Conservation (phyloP, 768 basidiomycete species). For the Russula griseocarnosa region DNA sequence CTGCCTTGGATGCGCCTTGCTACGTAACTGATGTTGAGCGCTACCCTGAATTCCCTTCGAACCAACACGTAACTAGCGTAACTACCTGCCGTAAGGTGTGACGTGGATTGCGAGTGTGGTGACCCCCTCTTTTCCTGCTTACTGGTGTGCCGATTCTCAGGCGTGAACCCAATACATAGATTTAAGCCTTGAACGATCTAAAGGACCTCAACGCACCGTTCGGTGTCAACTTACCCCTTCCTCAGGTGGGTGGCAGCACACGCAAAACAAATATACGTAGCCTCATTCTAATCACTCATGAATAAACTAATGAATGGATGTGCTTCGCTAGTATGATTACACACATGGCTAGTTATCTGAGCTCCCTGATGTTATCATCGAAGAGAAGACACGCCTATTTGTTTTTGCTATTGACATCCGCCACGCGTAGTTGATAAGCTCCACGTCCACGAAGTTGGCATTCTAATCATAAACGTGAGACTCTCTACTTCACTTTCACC, state of each 20-base stretch:
- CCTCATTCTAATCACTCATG: background rate
- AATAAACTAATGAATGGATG: background rate
- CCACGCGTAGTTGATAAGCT: constrained; percentile 77
- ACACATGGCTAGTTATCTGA: constrained; percentile 84
- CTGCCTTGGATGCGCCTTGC: too few relatives aligned
- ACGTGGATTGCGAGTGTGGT: too few relatives aligned
- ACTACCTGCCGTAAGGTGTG: too few relatives aligned
- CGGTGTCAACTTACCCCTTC: constrained; percentile 87
- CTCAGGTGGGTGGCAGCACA: constrained; percentile 81
- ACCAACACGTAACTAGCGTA: too few relatives aligned
- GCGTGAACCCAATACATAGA: constrained; percentile 42
- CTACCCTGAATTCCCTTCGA: too few relatives aligned
- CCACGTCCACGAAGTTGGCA: constrained; percentile 80
- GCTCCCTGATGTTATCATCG: constrained; percentile 86
- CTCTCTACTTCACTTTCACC: background rate
- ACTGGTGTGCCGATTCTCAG: background rate
- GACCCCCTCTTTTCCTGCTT: constrained; percentile 18
- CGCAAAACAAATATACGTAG: constrained; percentile 78
- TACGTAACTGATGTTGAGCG: too few relatives aligned
- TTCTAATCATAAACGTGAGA: constrained; percentile 79
- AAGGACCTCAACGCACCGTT: constrained; percentile 76
- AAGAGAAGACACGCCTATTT: constrained; percentile 83
- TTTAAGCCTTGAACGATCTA: constrained; percentile 63
- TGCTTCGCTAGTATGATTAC: constrained; percentile 67
- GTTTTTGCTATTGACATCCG: constrained; percentile 90